Percentiles rank a stretch among this genome's conserved stretches.
phyloP scores from a whole-genome alignment of 2,329 filamentous ascomycete genomes.

The Scedosporium dehoogii region DNA sequence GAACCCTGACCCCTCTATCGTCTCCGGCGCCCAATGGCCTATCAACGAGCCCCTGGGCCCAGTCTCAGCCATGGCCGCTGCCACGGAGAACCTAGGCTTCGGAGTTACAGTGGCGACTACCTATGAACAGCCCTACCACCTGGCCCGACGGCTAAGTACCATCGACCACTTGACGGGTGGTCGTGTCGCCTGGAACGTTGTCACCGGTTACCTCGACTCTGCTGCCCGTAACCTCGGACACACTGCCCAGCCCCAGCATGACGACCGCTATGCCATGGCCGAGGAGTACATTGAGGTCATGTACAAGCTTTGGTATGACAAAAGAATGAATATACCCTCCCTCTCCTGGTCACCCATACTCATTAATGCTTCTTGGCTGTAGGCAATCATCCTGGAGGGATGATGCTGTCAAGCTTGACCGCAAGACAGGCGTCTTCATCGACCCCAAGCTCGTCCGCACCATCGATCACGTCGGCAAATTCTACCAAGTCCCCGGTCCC shows the following conservation, averaged over 20 bases:
- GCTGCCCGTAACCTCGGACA: conserved; percentile 54
- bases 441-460: conserved; percentile 39
- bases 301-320: conserved; percentile 49
- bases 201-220: conserved; percentile 58
- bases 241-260: conserved; percentile 37
- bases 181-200: conserved; percentile 42
- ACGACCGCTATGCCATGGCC: conserved; percentile 47
- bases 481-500: conserved; percentile 47
- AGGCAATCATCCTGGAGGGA: conserved; percentile 45
- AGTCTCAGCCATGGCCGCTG: conserved; percentile 58
- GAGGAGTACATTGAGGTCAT: conserved; percentile 49
- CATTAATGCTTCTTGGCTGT: neutral
- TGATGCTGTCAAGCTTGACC: conserved; percentile 48
- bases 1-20: conserved; percentile 41
- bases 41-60: conserved; percentile 57
- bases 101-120: conserved; percentile 59
- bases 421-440: conserved; percentile 37
- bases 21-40: conserved; percentile 58
- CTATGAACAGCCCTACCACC: conserved; percentile 59
- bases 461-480: conserved; percentile 53
- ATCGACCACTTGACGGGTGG: conserved; percentile 58
- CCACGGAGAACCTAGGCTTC: conserved; percentile 56
- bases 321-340: neutral
- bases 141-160: conserved; percentile 55
- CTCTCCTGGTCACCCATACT: neutral